Conservation (phyloP, 305 asterid species). For the Fraxinus nigra region DNA sequence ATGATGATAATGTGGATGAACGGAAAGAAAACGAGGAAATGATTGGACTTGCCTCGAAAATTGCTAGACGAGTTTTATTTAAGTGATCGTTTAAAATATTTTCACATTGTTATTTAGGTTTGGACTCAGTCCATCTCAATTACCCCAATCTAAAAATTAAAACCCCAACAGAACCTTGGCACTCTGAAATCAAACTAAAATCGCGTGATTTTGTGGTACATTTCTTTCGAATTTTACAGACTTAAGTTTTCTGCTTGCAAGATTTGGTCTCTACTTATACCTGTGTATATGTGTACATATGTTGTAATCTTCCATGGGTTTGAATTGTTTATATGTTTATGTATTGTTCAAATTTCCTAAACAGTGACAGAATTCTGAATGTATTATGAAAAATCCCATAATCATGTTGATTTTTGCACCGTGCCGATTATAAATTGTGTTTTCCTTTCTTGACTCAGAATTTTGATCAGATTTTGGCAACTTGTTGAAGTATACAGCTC, state of each 20-base stretch:
- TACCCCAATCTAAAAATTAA: not conserved
- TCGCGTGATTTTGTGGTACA: not conserved
- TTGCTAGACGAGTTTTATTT: too few species aligned
- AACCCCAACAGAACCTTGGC: not conserved
- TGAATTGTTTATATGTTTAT: not conserved
- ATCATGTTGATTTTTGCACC: not conserved
- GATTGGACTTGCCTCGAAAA: too few species aligned
- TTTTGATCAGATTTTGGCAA: not conserved
- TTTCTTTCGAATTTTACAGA: not conserved
- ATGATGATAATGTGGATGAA: too few species aligned
- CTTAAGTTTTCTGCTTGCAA: not conserved
- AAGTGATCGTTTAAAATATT: too few species aligned
- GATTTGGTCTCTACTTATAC: not conserved
- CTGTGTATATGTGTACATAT: not conserved
- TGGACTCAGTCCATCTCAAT: not conserved
- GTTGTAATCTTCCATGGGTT: not conserved
- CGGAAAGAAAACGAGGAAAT: too few species aligned
- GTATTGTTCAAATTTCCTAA: not conserved
- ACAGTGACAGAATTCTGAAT: not conserved
- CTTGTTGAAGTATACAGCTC: not conserved
- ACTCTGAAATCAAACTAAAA: not conserved
- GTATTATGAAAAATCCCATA: not conserved
- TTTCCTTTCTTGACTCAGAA: not conserved
- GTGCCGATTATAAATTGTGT: not conserved
- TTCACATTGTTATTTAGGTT: too few species aligned